Conservation (phyloP, 208 protist species). For the Leishmania mexicana region DNA sequence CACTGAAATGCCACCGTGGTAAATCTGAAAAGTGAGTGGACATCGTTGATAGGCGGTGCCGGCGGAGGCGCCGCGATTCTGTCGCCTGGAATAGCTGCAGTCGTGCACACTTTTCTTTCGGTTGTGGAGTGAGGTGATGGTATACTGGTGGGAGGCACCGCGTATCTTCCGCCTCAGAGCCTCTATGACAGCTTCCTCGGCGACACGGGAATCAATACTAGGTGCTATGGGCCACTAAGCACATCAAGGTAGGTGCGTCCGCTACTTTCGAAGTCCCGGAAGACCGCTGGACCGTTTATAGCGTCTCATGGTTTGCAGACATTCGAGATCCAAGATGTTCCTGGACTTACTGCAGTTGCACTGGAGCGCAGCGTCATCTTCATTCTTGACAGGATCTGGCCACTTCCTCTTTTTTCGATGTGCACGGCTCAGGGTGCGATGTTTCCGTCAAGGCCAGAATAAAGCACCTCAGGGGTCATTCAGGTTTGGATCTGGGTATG, state of each 20-base stretch:
- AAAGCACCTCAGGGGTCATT: constrained; percentile 26
- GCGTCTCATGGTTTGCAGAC: constrained; percentile 32
- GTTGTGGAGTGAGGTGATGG: constrained; percentile 19
- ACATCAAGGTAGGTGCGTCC: constrained; percentile 15
- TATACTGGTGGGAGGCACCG: constrained; percentile 22
- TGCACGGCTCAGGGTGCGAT: constrained; percentile 9
- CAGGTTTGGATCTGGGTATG: constrained; percentile 17
- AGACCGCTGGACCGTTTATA: constrained; percentile 6
- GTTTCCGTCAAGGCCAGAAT: constrained; percentile 27
- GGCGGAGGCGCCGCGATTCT: constrained; percentile 32
- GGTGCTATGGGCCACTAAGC: constrained; percentile 24
- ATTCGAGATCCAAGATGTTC: constrained; percentile 30
- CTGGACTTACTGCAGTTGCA: constrained; percentile 18
- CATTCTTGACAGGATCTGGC: constrained; percentile 33
- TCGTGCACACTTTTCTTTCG: constrained; percentile 11
- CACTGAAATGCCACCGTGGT: constrained; percentile 29
- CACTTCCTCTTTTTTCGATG: constrained; percentile 26
- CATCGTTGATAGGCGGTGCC: constrained; percentile 22
- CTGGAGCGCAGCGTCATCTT: constrained; percentile 12
- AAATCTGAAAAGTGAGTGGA: constrained; percentile 34
- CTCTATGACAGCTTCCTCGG: constrained; percentile 17
- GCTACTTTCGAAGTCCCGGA: constrained; percentile 14
- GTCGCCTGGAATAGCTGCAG: constrained; percentile 32
- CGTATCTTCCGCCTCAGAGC: constrained; percentile 18
- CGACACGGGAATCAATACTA: constrained; percentile 10